Evolutionary conservation across 1,284 basidiomycete species (phyloP).

Genomic region (Acaromyces ingoldii): DNA sequence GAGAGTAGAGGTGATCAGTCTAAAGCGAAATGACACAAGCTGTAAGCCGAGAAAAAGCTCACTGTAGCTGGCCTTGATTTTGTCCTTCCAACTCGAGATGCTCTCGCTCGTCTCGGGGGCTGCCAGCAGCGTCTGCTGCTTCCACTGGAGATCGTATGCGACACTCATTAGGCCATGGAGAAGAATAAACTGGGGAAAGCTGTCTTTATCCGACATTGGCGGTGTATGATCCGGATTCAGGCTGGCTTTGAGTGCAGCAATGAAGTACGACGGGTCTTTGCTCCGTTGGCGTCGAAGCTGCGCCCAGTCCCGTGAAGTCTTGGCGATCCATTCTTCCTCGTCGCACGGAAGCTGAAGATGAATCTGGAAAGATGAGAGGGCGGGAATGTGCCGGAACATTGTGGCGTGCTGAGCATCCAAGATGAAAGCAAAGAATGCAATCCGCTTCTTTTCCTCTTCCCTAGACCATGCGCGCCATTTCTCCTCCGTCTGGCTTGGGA

Average conservation of each 20-base stretch:
- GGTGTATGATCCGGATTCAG: slow-evolving; percentile 14
- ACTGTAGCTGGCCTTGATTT: neutral
- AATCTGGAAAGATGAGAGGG: slow-evolving; percentile 31
- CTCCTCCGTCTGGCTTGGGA: slow-evolving; percentile 21
- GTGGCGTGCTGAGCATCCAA: slow-evolving; percentile 34
- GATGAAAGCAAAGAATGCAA: slow-evolving; percentile 33
- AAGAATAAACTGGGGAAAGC: slow-evolving; percentile 29
- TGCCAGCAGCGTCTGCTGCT: slow-evolving; percentile 30
- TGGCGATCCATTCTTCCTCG: slow-evolving; percentile 30
- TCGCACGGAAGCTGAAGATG: slow-evolving; percentile 30
- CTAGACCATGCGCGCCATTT: slow-evolving; percentile 33
- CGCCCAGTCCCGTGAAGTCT: slow-evolving; percentile 25
- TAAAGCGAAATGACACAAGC: too few species aligned
- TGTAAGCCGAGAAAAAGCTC: too few species aligned
- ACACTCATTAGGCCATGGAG: slow-evolving; percentile 39
- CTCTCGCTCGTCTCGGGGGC: slow-evolving; percentile 15
- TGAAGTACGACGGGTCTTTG: slow-evolving; percentile 28
- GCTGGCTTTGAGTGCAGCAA: slow-evolving; percentile 29
- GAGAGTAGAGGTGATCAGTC: too few species aligned
- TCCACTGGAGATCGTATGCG: slow-evolving; percentile 37
- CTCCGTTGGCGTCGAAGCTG: slow-evolving; percentile 18
- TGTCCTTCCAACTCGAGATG: slow-evolving; percentile 5
- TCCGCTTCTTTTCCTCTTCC: slow-evolving; percentile 39
- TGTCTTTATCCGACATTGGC: slow-evolving; percentile 16
- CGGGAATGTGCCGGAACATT: slow-evolving; percentile 35